Conservation (phyloP, 2,329 filamentous ascomycete species). For the Fusarium subglutinans region DNA sequence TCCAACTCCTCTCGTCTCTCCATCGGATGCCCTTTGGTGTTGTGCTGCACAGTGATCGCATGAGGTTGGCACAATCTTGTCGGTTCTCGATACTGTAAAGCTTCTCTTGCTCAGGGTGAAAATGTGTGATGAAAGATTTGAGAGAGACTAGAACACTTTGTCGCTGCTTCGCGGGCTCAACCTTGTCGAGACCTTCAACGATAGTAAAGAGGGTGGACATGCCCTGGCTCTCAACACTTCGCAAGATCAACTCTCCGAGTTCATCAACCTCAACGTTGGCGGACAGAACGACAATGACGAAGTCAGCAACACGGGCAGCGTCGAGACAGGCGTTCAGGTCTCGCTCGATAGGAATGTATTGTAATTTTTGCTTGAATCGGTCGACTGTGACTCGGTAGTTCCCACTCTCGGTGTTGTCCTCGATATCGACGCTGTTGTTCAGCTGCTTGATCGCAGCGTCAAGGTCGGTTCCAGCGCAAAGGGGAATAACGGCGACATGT, state of each 20-base stretch:
- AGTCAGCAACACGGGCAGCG: constrained; percentile 88
- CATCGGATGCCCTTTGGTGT: constrained; percentile 94
- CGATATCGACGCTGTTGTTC: constrained; percentile 82
- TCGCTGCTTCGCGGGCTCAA: constrained; percentile 83
- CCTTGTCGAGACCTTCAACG: constrained; percentile 79
- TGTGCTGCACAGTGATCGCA: constrained; percentile 89
- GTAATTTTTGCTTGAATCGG: constrained; percentile 92
- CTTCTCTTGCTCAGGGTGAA: constrained; percentile 92
- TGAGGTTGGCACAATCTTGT: constrained; percentile 90
- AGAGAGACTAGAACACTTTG: constrained; percentile 81
- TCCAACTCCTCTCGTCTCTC: constrained; percentile 95
- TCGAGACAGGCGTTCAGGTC: constrained; percentile 84
- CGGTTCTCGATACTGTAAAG: constrained; percentile 87
- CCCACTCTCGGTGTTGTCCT: constrained; percentile 68
- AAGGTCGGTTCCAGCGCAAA: constrained; percentile 78
- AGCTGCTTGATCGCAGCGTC: constrained; percentile 73
- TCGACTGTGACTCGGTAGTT: constrained; percentile 77
- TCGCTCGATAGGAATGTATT: constrained; percentile 80
- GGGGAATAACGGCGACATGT: constrained; percentile 86
- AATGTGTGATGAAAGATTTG: constrained; percentile 92
- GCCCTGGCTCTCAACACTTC: constrained; percentile 91
- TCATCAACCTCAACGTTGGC: constrained; percentile 85
- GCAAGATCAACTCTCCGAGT: constrained; percentile 84
- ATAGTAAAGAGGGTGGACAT: constrained; percentile 91
- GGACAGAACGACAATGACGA: constrained; percentile 86